These are phyloP conservation scores for Golubevia pallescens DNA, from an alignment of 1,284 basidiomycete genomes.

Conservation along the genomic window DNA sequence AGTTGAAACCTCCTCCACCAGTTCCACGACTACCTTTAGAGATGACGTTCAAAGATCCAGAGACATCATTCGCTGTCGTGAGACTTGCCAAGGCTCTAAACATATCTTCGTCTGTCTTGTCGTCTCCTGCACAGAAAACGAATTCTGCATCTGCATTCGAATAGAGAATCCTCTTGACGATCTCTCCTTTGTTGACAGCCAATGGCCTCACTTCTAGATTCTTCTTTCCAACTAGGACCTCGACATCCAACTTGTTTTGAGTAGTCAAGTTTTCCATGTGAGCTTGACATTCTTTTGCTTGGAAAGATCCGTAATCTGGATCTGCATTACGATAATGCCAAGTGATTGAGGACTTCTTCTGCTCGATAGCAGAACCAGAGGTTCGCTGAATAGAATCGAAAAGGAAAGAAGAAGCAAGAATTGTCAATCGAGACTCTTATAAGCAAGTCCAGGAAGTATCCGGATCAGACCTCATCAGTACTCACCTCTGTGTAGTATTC, in stretches of 20 bases:
- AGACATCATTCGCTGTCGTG: neutral
- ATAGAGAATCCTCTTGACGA: slow-evolving; percentile 59
- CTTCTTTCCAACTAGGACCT: slow-evolving; percentile 63
- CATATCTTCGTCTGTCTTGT: slow-evolving; percentile 64
- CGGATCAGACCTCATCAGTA: neutral
- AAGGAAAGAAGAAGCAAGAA: neutral
- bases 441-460: neutral
- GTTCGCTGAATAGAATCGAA: slow-evolving; percentile 26
- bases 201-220: slow-evolving; percentile 60
- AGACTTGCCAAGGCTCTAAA: neutral
- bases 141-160: slow-evolving; percentile 54
- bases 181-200: slow-evolving; percentile 64
- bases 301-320: slow-evolving; percentile 61
- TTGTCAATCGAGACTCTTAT: neutral
- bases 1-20: too few relatives aligned
- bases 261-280: slow-evolving; percentile 56
- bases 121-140: slow-evolving; percentile 73
- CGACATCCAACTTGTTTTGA: slow-evolving; percentile 56
- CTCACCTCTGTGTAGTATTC: slow-evolving; percentile 87
- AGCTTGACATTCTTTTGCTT: slow-evolving; percentile 62
- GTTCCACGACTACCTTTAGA: too few relatives aligned
- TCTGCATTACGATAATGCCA: slow-evolving; percentile 64
- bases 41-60: neutral
- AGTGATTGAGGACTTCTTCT: slow-evolving; percentile 59
- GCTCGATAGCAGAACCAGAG: slow-evolving; percentile 53